Conservation (phyloP, 2,329 filamentous ascomycete species). For the Fusarium sp. region DNA sequence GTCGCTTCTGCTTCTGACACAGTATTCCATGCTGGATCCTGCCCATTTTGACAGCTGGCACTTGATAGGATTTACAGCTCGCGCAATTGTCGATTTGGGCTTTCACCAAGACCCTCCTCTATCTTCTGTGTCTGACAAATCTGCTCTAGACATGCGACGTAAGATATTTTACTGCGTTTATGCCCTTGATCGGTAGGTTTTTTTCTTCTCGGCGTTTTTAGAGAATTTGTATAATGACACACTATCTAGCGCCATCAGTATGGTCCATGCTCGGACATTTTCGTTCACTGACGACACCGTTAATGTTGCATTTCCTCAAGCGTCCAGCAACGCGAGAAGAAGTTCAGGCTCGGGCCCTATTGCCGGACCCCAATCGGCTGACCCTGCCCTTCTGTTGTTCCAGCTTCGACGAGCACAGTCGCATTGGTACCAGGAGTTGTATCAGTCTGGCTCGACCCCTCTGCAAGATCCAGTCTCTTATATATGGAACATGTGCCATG, state of each 20-base stretch:
- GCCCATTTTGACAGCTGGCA: slow-evolving; percentile 96
- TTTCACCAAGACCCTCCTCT: slow-evolving; percentile 91
- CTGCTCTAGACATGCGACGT: slow-evolving; percentile 82
- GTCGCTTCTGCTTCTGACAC: slow-evolving; percentile 85
- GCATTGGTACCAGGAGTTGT: slow-evolving; percentile 89
- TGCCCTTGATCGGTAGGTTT: slow-evolving; percentile 83
- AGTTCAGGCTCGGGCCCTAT: slow-evolving; percentile 61
- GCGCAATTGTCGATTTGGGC: slow-evolving; percentile 90
- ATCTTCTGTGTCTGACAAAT: slow-evolving; percentile 76
- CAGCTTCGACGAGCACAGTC: slow-evolving; percentile 89
- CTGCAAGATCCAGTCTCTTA: slow-evolving; percentile 78
- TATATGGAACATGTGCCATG: slow-evolving; percentile 81
- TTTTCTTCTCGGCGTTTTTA: not conserved
- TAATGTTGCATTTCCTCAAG: slow-evolving; percentile 82
- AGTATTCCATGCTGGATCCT: slow-evolving; percentile 92
- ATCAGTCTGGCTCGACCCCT: slow-evolving; percentile 81
- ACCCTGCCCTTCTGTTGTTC: slow-evolving; percentile 84
- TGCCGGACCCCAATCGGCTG: slow-evolving; percentile 67
- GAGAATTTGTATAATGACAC: slow-evolving; percentile 39
- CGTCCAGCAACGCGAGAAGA: slow-evolving; percentile 60
- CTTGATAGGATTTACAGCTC: slow-evolving; percentile 88
- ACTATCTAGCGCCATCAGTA: slow-evolving; percentile 80
- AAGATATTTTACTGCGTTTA: slow-evolving; percentile 94
- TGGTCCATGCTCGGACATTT: slow-evolving; percentile 89
- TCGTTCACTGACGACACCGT: slow-evolving; percentile 94